These are phyloP conservation scores for Didymella glomerata DNA, from an alignment of 2,329 filamentous ascomycete species.

Conservation along the genomic window DNA sequence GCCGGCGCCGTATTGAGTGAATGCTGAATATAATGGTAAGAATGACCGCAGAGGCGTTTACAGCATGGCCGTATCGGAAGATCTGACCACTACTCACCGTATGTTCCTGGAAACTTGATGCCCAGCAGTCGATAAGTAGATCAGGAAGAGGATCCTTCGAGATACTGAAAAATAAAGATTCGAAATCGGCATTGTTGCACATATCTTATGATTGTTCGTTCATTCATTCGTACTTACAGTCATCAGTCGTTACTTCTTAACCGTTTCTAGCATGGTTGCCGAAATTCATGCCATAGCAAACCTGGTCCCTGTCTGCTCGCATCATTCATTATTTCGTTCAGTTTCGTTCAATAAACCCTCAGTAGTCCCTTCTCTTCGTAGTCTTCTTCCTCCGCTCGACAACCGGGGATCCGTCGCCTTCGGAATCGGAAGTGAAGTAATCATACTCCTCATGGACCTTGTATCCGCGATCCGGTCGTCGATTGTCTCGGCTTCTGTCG, in stretches of 20 bases:
- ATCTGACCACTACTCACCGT: too few relatives aligned
- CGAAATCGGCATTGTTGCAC: not conserved
- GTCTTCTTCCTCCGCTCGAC: slow-evolving; percentile 20
- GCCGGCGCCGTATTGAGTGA: not conserved
- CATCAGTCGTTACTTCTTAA: not conserved
- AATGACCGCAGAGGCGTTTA: too few relatives aligned
- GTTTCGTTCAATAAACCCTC: not conserved
- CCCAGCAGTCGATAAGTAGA: not conserved
- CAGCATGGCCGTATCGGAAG: too few relatives aligned
- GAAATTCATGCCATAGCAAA: not conserved
- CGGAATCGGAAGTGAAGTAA: slow-evolving; percentile 19
- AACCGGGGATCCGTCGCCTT: slow-evolving; percentile 14
- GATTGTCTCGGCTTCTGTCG: slow-evolving; percentile 16
- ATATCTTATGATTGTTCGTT: not conserved
- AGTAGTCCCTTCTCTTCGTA: slow-evolving; percentile 16
- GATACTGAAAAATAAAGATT: not conserved
- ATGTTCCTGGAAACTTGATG: not conserved
- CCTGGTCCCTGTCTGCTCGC: not conserved
- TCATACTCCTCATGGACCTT: slow-evolving; percentile 22
- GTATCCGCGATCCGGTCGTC: slow-evolving; percentile 19
- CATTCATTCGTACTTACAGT: slow-evolving; percentile 1
- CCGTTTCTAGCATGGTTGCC: not conserved
- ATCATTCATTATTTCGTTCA: not conserved
- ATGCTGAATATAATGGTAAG: too few relatives aligned
- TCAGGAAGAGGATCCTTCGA: slow-evolving; percentile 2